These are phyloP conservation scores for Sporothrix protearum DNA, from an alignment of 2,329 filamentous ascomycete species.

Conservation along the genomic window DNA sequence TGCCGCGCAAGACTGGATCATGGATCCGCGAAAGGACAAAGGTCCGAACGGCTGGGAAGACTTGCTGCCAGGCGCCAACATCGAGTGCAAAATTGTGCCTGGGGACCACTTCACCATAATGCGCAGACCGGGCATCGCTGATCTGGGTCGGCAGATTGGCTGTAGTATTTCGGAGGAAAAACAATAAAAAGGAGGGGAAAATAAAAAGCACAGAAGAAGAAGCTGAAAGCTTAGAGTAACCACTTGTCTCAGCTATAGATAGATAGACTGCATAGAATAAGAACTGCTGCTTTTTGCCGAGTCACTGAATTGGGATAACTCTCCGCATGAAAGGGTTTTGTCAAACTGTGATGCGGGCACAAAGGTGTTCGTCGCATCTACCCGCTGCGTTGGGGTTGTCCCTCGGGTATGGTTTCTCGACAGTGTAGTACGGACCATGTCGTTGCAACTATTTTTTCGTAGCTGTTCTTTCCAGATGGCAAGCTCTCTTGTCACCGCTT, in stretches of 20 bases:
- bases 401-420: neutral
- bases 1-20: constrained; percentile 13
- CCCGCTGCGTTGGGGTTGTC: neutral
- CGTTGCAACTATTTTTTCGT: neutral
- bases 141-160: neutral
- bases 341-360: neutral
- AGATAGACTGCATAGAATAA: neutral
- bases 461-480: neutral
- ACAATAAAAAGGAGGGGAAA: neutral
- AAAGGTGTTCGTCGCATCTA: neutral
- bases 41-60: constrained; percentile 12
- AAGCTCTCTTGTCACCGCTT: neutral
- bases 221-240: neutral
- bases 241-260: constrained; percentile 7
- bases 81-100: constrained; percentile 10
- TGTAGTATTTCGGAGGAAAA: constrained; percentile 5
- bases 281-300: neutral
- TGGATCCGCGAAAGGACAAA: constrained; percentile 17
- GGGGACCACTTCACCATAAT: constrained; percentile 18
- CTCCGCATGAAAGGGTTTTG: neutral
- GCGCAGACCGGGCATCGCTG: neutral
- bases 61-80: neutral
- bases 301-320: neutral
- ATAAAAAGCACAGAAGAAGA: neutral
- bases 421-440: neutral